phyloP scores from a whole-genome alignment of 768 basidiomycete species.

The Suillus spraguei region DNA sequence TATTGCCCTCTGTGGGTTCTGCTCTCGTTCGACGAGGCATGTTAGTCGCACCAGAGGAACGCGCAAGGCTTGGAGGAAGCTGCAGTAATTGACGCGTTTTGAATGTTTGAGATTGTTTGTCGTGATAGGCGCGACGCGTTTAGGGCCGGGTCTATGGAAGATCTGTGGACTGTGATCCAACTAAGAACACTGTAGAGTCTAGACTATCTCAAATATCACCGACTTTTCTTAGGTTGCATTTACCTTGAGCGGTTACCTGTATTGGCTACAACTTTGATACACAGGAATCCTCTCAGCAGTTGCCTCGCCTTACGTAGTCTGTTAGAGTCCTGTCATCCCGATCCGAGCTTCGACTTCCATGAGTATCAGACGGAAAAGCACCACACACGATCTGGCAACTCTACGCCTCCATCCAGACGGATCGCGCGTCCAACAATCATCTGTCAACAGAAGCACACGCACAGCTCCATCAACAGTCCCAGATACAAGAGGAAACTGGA shows the following conservation, averaged over 20 bases:
- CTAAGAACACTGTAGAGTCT: background rate
- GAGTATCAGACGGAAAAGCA: slow-evolving; percentile 44
- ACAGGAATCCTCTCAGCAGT: background rate
- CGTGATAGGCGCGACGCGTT: slow-evolving; percentile 21
- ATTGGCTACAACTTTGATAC: background rate
- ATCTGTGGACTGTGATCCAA: background rate
- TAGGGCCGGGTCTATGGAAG: slow-evolving; percentile 1
- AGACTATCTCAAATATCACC: background rate
- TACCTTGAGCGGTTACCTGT: no score
- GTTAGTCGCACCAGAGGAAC: slow-evolving; percentile 5
- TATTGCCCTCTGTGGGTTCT: slow-evolving; percentile 15
- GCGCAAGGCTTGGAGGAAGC: slow-evolving; percentile 1
- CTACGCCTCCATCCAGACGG: slow-evolving; percentile 71
- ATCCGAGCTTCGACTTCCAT: slow-evolving; percentile 16
- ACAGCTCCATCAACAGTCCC: slow-evolving; percentile 39
- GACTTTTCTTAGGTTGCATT: no score
- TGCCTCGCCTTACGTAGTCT: slow-evolving; percentile 5
- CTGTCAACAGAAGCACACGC: slow-evolving; percentile 36
- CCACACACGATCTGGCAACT: slow-evolving; percentile 64
- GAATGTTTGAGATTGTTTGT: slow-evolving; percentile 8
- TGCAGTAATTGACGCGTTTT: slow-evolving; percentile 8
- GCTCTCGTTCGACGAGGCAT: slow-evolving; percentile 34
- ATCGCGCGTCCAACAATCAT: slow-evolving; percentile 53
- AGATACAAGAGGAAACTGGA: slow-evolving; percentile 62
- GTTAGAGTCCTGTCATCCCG: background rate